Conservation (phyloP, 2,329 filamentous ascomycete species). For the Byssothecium circinans region DNA sequence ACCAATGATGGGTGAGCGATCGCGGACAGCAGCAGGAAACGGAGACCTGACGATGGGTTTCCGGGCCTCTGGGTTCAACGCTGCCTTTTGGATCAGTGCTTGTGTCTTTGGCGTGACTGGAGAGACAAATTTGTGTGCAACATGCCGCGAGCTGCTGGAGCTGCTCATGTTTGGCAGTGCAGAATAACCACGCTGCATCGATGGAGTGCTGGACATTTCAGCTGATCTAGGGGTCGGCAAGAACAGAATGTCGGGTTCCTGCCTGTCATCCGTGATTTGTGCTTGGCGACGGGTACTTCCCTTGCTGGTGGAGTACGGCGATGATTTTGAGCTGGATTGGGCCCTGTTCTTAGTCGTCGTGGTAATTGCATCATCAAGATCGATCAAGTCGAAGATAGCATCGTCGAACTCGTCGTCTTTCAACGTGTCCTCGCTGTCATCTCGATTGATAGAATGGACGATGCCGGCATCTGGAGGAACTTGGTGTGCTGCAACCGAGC, state of each 20-base stretch:
- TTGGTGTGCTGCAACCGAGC: neutral
- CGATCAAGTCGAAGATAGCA: conserved; percentile 8
- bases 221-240: neutral
- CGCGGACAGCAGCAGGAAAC: conserved; percentile 54
- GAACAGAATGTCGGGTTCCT: neutral
- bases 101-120: conserved; percentile 26
- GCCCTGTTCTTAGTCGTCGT: neutral
- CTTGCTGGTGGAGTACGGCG: neutral
- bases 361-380: conserved; percentile 6
- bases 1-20: conserved; percentile 59
- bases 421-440: conserved; percentile 1
- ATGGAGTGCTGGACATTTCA: conserved; percentile 4
- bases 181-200: neutral
- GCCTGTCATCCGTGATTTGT: neutral
- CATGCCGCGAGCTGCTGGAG: conserved; percentile 1
- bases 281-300: neutral
- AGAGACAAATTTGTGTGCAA: conserved; percentile 21
- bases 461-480: too few relatives aligned
- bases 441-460: neutral
- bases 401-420: conserved; percentile 17
- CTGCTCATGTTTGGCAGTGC: neutral
- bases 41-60: conserved; percentile 54
- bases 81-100: conserved; percentile 12
- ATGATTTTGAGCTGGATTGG: neutral
- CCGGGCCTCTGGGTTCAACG: conserved; percentile 4